phyloP scores from a whole-genome alignment of 306 rosid species.

The Lathyrus oleraceus region DNA sequence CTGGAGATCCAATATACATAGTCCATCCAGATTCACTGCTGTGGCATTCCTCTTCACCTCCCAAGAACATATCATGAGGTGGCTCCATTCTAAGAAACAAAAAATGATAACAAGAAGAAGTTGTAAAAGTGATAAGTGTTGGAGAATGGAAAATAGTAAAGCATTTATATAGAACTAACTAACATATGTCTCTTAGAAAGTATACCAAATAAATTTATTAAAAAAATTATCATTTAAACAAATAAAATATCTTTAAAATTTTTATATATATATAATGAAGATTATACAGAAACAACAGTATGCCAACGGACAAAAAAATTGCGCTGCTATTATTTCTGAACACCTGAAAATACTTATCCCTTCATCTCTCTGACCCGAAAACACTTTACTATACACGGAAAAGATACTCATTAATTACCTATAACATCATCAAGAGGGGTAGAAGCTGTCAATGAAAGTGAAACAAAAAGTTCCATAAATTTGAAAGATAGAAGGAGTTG shows the following conservation, averaged over 20 bases:
- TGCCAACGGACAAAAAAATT: too few species aligned
- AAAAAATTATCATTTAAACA: neutral
- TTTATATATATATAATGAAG: too few species aligned
- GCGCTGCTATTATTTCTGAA: neutral
- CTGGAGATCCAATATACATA: constrained; percentile 67
- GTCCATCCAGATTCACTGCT: constrained; percentile 94
- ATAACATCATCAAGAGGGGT: constrained; percentile 24
- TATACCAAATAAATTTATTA: neutral
- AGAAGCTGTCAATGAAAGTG: constrained; percentile 58
- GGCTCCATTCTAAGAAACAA: constrained; percentile 51
- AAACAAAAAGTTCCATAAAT: constrained; percentile 56
- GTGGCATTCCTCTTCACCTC: constrained; percentile 69
- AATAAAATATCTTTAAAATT: too few species aligned
- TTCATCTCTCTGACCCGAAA: constrained; percentile 29
- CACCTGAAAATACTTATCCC: constrained; percentile 37
- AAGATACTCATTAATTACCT: constrained; percentile 12
- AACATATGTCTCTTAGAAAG: constrained; percentile 26
- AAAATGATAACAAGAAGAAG: neutral
- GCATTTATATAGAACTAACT: neutral
- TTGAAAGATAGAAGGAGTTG: constrained; percentile 56
- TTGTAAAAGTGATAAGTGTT: neutral
- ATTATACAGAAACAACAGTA: too few species aligned
- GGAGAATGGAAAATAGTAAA: neutral
- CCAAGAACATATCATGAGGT: constrained; percentile 41
- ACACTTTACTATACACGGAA: constrained; percentile 30